Evolutionary conservation across 2,329 filamentous ascomycete genomes (phyloP).

Genomic region (Aspergillus fumigatiaffinis): DNA sequence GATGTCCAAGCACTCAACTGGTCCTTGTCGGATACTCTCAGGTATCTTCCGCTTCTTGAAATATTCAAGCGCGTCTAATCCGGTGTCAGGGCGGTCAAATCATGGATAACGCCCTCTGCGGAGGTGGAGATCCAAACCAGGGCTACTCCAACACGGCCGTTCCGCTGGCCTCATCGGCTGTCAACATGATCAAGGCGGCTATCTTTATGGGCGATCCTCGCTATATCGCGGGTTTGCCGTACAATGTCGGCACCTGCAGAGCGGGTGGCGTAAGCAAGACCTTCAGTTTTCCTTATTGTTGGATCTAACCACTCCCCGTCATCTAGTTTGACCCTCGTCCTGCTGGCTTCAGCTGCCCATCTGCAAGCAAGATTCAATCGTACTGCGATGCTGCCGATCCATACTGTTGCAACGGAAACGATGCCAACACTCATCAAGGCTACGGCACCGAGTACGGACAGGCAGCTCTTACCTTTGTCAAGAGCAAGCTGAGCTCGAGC

Average conservation of each 20-base stretch:
- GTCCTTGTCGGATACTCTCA: constrained; percentile 63
- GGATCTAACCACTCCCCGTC: neutral
- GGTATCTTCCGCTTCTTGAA: constrained; percentile 30
- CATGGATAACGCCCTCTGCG: constrained; percentile 59
- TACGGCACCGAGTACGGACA: constrained; percentile 60
- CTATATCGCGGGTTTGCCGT: constrained; percentile 52
- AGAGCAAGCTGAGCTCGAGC: constrained; percentile 31
- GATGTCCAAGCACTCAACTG: constrained; percentile 55
- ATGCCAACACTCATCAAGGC: constrained; percentile 57
- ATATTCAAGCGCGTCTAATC: neutral
- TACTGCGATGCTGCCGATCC: constrained; percentile 64
- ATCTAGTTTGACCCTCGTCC: constrained; percentile 58
- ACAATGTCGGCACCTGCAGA: constrained; percentile 59
- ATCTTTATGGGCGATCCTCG: constrained; percentile 65
- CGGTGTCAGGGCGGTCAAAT: constrained; percentile 55
- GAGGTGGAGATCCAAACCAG: constrained; percentile 49
- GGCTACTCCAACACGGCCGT: constrained; percentile 46
- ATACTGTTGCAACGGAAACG: constrained; percentile 63
- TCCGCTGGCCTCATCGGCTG: constrained; percentile 44
- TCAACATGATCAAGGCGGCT: constrained; percentile 57
- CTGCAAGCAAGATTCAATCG: constrained; percentile 56
- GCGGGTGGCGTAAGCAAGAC: constrained; percentile 53
- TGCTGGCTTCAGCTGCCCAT: constrained; percentile 54
- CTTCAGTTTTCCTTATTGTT: neutral
- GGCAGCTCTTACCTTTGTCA: constrained; percentile 57